Evolutionary conservation across 106 monocot genomes (phyloP).

Genomic region (Dendrobium nobile): DNA sequence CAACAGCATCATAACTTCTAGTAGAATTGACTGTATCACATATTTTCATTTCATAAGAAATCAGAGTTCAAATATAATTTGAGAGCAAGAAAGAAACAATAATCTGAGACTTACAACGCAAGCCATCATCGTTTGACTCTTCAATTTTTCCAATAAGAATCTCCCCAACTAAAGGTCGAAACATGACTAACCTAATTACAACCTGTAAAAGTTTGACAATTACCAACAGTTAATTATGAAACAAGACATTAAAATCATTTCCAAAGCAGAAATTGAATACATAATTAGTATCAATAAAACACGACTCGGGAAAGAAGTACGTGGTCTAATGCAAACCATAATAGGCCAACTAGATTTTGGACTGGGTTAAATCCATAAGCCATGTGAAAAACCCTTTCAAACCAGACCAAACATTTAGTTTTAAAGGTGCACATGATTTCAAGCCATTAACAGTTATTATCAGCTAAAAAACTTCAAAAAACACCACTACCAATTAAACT

Average conservation of each 20-base stretch:
- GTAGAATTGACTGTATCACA: neutral
- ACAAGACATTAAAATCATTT: neutral
- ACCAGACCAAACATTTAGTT: neutral
- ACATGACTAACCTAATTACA: slow-evolving; percentile 69
- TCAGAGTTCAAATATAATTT: neutral
- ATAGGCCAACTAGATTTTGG: neutral
- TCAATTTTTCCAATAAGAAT: slow-evolving; percentile 63
- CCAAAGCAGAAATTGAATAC: neutral
- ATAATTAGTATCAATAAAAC: neutral
- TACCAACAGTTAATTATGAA: neutral
- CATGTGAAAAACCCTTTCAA: neutral
- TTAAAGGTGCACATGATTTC: no score
- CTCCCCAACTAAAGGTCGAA: slow-evolving; percentile 74
- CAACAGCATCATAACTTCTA: neutral
- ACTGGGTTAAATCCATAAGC: neutral
- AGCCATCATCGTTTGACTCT: slow-evolving; percentile 53
- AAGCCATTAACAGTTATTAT: no score
- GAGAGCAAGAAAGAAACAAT: neutral
- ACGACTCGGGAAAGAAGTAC: neutral
- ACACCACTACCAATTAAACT: no score
- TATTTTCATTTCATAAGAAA: neutral
- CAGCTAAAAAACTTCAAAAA: no score
- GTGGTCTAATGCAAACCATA: neutral
- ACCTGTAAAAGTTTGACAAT: slow-evolving; percentile 39
- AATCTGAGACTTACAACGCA: slow-evolving; percentile 42